These are phyloP conservation scores for Claviceps purpurea DNA, from an alignment of 2,329 filamentous ascomycete genomes.

Conservation along the genomic window DNA sequence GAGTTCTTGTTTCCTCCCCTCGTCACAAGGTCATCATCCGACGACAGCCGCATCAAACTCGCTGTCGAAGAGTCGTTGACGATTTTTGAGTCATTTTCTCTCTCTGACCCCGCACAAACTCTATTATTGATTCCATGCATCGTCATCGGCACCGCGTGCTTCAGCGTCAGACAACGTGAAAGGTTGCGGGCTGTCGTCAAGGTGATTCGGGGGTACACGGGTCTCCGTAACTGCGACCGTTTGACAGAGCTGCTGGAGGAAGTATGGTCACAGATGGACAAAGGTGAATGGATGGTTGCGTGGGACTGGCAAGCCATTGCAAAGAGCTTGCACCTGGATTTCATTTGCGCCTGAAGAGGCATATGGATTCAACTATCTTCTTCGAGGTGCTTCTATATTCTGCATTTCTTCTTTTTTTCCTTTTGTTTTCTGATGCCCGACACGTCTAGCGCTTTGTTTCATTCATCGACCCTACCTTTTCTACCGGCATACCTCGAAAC, in stretches of 20 bases:
- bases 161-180: constrained; percentile 37
- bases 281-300: constrained; percentile 40
- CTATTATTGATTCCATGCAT: constrained; percentile 47
- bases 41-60: constrained; percentile 37
- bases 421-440: not conserved
- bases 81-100: constrained; percentile 40
- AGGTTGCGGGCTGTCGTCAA: constrained; percentile 36
- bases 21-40: constrained; percentile 31
- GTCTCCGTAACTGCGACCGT: constrained; percentile 43
- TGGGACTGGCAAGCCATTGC: constrained; percentile 54
- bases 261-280: constrained; percentile 46
- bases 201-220: constrained; percentile 43
- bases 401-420: not conserved
- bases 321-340: constrained; percentile 38
- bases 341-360: constrained; percentile 31
- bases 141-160: constrained; percentile 47
- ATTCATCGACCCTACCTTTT: not conserved
- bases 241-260: constrained; percentile 41
- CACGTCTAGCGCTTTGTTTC: not conserved
- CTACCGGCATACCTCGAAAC: not conserved
- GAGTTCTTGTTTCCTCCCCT: constrained; percentile 30
- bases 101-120: constrained; percentile 45
- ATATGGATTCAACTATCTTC: not conserved
- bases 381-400: not conserved
- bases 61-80: constrained; percentile 44